Percentiles rank a stretch among this genome's conserved stretches.
Evolutionary conservation across 441 rosid genomes (phyloP).

Genomic region (Biscutella laevigata): DNA sequence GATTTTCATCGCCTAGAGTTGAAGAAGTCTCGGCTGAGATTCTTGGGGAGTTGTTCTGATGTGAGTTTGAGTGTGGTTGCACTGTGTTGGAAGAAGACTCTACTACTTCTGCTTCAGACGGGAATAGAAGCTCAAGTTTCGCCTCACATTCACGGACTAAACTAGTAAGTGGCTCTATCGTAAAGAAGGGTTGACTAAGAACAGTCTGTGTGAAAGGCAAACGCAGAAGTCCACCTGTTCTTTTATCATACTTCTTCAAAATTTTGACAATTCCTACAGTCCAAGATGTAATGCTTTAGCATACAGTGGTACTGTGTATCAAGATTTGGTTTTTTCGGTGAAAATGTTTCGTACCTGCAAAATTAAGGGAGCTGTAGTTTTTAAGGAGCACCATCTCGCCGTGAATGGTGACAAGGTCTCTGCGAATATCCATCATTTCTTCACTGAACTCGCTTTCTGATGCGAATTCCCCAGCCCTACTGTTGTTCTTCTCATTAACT

Average conservation of each 20-base stretch:
- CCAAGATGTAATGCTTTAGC: slow-evolving; percentile 18
- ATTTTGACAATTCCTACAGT: slow-evolving; percentile 70
- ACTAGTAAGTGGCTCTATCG: slow-evolving; percentile 71
- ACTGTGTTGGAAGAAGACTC: slow-evolving; percentile 35
- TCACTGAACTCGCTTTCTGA: slow-evolving; percentile 72
- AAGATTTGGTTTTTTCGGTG: background rate
- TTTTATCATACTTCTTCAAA: slow-evolving; percentile 81
- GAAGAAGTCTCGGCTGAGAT: slow-evolving; percentile 34
- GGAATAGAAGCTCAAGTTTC: slow-evolving; percentile 87
- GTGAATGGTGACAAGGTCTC: slow-evolving; percentile 80
- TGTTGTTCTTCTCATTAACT: slow-evolving; percentile 49
- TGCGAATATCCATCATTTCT: slow-evolving; percentile 92
- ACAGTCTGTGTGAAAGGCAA: slow-evolving; percentile 76
- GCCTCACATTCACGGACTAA: slow-evolving; percentile 82
- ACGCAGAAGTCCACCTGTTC: slow-evolving; percentile 73
- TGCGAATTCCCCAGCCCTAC: slow-evolving; percentile 41
- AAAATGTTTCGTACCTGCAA: slow-evolving; percentile 45
- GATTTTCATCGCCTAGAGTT: slow-evolving; percentile 56
- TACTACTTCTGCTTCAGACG: slow-evolving; percentile 74
- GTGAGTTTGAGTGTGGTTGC: slow-evolving; percentile 5
- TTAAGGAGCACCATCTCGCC: slow-evolving; percentile 96
- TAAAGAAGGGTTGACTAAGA: slow-evolving; percentile 79
- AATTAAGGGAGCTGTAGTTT: slow-evolving; percentile 88
- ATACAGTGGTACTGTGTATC: background rate
- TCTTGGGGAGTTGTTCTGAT: slow-evolving; percentile 20